Evolutionary conservation across 352 stramenopile genomes (phyloP).

Genomic region (Globisporangium echinulatum): DNA sequence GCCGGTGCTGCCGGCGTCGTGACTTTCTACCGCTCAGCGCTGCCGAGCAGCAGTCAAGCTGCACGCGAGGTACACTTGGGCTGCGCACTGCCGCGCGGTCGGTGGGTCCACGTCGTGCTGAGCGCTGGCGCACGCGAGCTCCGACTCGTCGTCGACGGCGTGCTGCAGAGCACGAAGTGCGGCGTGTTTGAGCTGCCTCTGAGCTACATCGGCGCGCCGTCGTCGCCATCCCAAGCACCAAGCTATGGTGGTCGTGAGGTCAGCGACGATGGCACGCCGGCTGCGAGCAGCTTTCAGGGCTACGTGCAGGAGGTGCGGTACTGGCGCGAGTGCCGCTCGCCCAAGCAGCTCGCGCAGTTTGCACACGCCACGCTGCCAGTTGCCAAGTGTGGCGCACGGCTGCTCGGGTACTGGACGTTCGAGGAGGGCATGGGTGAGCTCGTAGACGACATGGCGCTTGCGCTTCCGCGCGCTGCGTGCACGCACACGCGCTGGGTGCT

Average conservation of each 20-base stretch:
- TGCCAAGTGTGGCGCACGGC: constrained; percentile 18
- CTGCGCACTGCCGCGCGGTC: constrained; percentile 27
- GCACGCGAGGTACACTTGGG: constrained; percentile 45
- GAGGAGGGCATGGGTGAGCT: constrained; percentile 66
- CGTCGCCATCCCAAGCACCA: not conserved
- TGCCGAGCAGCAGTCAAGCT: constrained; percentile 14
- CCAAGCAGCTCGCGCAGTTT: constrained; percentile 28
- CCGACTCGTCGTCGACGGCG: constrained; percentile 41
- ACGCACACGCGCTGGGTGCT: constrained; percentile 39
- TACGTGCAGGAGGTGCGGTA: constrained; percentile 63
- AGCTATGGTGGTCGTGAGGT: not conserved
- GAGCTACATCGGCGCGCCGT: constrained; percentile 30
- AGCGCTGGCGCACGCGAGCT: constrained; percentile 41
- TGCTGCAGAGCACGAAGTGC: constrained; percentile 27
- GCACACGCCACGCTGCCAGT: constrained; percentile 37
- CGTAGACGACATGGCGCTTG: constrained; percentile 66
- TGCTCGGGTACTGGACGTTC: constrained; percentile 70
- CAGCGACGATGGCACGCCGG: not conserved
- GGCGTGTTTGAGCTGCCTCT: constrained; percentile 59
- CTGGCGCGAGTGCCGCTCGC: constrained; percentile 37
- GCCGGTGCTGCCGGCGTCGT: constrained; percentile 25
- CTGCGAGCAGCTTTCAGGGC: constrained; percentile 47
- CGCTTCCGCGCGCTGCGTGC: constrained; percentile 36
- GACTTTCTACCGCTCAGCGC: constrained; percentile 27
- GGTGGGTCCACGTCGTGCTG: constrained; percentile 61